Evolutionary conservation across 2,329 filamentous ascomycete genomes (phyloP), one percentile per base, ranked within the genome.

Genomic region (Colletotrichum sp.): DNA sequence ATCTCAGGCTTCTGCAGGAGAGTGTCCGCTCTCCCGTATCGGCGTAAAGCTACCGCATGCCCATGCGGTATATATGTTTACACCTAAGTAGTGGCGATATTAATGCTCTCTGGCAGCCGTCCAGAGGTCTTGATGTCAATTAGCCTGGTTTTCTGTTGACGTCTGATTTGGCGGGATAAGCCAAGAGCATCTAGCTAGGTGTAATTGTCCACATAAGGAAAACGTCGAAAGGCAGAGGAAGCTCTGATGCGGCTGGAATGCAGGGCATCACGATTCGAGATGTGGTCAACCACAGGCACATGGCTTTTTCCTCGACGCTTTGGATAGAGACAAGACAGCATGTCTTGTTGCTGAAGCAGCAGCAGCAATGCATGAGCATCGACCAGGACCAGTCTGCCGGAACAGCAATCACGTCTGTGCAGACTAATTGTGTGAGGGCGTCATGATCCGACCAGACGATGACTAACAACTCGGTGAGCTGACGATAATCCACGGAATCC

Each of bases 391-490:
- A 48, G n/a, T 48, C 43, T 48, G 43, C 10, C 6, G 43, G n/a
- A 1, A 13, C n/a, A 7, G 4, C n/a, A 21, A 21, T 52, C 43
- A 7, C n/a, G 10, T 21, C 43, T 7, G 43, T 52, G 43, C 43
- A 7, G 43, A 21, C 43, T 21, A 52, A 0, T 7, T n/a, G 39
- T 0, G 9, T 4, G 9, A 48, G 18, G 5, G 6, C 0, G 39
- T n/a, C 39, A 48, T 52, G 43, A 21, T 60, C 26, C 57, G 9
- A 30, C 57, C 24, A 16, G 6, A 6, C 3, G 36, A 48, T 66
- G 63, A 66, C 63, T 66, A 66, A 52, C 13, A 4, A 6, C 15
- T 43, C 63, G 63, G 63, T 66, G 63, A 66, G 48, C 15, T 32
- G 15, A 39, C n/a, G 43, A 52, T 21, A 13, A 21, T 52, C 10